phyloP scores from a whole-genome alignment of 345 rosid genomes.

The Hibiscus tridactylites region DNA sequence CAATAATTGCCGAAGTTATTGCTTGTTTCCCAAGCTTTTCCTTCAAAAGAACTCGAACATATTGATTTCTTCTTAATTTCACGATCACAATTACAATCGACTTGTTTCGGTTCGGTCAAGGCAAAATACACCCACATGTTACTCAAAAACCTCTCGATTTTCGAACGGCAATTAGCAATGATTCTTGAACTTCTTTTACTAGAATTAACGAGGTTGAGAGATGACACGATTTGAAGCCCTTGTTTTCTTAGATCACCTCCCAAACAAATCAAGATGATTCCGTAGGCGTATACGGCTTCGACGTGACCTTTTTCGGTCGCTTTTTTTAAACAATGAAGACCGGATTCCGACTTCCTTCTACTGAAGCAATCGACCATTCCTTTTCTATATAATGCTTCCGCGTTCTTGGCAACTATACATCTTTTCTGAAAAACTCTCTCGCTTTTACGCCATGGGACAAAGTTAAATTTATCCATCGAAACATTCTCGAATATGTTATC shows the following conservation, averaged over 20 bases:
- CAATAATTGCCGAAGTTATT: background rate
- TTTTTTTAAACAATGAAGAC: background rate
- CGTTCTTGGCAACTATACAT: background rate
- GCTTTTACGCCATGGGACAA: background rate
- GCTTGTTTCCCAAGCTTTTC: background rate
- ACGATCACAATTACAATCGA: background rate
- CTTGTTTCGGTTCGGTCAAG: background rate
- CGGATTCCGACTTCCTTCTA: background rate
- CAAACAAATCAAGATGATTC: background rate
- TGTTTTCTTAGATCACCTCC: background rate
- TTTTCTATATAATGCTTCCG: background rate
- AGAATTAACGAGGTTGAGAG: background rate
- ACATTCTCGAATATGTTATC: background rate
- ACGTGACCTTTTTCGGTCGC: background rate
- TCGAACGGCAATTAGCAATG: background rate
- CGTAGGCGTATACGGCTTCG: background rate
- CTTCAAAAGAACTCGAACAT: background rate
- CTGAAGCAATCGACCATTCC: background rate
- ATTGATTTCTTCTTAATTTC: background rate
- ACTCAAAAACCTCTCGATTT: background rate
- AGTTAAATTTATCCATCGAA: background rate
- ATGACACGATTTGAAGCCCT: background rate
- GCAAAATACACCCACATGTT: background rate
- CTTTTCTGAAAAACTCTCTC: background rate
- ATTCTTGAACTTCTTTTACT: background rate